Conservation (phyloP, 768 basidiomycete genomes). For the Phylloporus rhodoxanthus region DNA sequence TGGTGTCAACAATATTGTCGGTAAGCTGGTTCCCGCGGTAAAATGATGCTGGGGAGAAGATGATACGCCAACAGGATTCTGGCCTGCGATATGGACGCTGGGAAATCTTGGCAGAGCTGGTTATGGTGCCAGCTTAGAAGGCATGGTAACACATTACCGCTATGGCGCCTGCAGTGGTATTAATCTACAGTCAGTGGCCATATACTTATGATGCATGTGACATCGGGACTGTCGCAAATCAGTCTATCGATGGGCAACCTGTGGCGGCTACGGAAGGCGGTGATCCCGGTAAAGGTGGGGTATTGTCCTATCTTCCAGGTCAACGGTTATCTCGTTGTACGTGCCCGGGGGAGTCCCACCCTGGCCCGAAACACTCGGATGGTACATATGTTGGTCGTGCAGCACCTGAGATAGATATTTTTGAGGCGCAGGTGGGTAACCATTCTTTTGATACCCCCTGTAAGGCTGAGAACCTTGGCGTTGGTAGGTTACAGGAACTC, state of each 20-base stretch:
- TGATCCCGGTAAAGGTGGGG: conserved; percentile 37
- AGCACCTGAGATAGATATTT: conserved; percentile 87
- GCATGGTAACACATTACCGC: conserved; percentile 33
- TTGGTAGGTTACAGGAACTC: conserved; percentile 43
- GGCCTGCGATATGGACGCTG: conserved; percentile 56
- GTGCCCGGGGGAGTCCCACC: conserved; percentile 74
- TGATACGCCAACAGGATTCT: conserved; percentile 32
- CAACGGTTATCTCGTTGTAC: conserved; percentile 85
- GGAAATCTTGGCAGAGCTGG: conserved; percentile 60
- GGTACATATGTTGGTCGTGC: conserved; percentile 74
- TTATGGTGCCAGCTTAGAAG: conserved; percentile 59
- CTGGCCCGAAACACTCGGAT: conserved; percentile 70
- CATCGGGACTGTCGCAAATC: conserved; percentile 78
- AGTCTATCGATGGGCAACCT: conserved; percentile 68
- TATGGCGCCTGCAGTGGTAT: background rate
- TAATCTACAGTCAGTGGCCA: conserved; percentile 44
- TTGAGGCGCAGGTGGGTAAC: conserved; percentile 62
- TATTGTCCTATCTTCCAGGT: conserved; percentile 70
- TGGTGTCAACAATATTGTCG: conserved; percentile 58
- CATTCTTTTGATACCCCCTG: conserved; percentile 11
- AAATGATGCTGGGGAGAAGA: background rate
- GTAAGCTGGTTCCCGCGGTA: conserved; percentile 17
- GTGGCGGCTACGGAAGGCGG: conserved; percentile 56
- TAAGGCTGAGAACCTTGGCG: conserved; percentile 11
- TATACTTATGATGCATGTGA: conserved; percentile 74